These are phyloP conservation scores for Penicillium canescens DNA, from an alignment of 495 filamentous ascomycete species.

Conservation along the genomic window DNA sequence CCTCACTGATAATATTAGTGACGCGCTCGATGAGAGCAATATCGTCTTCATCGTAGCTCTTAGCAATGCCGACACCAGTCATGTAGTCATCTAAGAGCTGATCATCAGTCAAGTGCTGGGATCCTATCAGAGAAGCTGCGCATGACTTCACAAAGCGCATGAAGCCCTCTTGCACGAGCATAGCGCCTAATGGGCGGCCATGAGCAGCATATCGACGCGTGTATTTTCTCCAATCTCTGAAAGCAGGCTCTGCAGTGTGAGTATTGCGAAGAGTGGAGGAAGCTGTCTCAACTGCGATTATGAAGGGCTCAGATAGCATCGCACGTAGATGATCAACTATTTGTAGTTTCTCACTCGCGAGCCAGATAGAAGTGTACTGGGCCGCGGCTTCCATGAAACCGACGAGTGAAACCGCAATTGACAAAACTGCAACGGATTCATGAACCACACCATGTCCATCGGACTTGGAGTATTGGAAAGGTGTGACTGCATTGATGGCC, in stretches of 20 bases:
- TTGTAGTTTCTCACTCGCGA: slow-evolving; percentile 63
- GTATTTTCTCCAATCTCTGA: slow-evolving; percentile 79
- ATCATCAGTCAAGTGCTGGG: slow-evolving; percentile 55
- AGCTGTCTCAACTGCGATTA: slow-evolving; percentile 80
- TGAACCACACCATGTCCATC: slow-evolving; percentile 53
- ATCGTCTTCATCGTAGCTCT: slow-evolving; percentile 44
- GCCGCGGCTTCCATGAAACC: slow-evolving; percentile 85
- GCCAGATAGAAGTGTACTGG: slow-evolving; percentile 77
- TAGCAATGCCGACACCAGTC: slow-evolving; percentile 47
- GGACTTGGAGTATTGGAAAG: slow-evolving; percentile 36
- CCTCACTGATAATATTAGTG: slow-evolving; percentile 72
- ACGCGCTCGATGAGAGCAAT: slow-evolving; percentile 62
- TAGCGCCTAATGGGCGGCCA: slow-evolving; percentile 83
- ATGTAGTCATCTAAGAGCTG: slow-evolving; percentile 79
- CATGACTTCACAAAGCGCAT: slow-evolving; percentile 80
- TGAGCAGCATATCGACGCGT: slow-evolving; percentile 76
- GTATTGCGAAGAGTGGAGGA: slow-evolving; percentile 80
- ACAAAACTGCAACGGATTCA: slow-evolving; percentile 67
- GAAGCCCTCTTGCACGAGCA: slow-evolving; percentile 83
- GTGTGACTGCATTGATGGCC: slow-evolving; percentile 43
- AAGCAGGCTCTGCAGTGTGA: slow-evolving; percentile 42
- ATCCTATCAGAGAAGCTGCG: slow-evolving; percentile 67
- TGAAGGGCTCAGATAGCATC: slow-evolving; percentile 78
- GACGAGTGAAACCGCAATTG: slow-evolving; percentile 75
- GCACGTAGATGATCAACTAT: slow-evolving; percentile 67